Evolutionary conservation across 2,329 filamentous ascomycete genomes (phyloP), one percentile per base, ranked within the genome.

Genomic region (Cadophora sp.): DNA sequence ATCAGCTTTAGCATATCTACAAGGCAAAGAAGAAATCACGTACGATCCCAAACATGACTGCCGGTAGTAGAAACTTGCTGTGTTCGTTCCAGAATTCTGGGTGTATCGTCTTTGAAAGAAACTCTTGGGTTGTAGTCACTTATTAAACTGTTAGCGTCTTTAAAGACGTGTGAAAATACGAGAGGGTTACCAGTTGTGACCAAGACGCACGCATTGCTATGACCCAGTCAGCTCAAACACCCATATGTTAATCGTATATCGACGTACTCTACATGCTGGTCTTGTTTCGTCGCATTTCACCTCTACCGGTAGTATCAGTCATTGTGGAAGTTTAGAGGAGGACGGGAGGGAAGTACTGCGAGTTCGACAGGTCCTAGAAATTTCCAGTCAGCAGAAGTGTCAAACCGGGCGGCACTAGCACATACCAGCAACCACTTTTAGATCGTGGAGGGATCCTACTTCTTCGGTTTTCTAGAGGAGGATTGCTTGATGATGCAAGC

Each of bases 11-110:
- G 65, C 29, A 65, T 60, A n/a, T 5, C 40, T 12, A 16, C 6
- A 40, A 5, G 37, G 37, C 7, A 40, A 16, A 40, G 37, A 8
- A 40, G 6, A 40, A 5, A 8, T 40, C 3, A 65, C 84, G 78
- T 80, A 87, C 85, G 79, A 78, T 88, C 85, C 86, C 86, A 88
- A 48, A 88, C 82, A 53, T 79, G 75, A 71, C 83, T 87, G 19
- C 83, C 84, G 22, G 78, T 76, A 4, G 79, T 84, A 43, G 80
- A 83, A 55, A 87, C 82, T 72, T 85, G 81, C 60, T 80, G 77
- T 81, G 84, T 85, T 19, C 83, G 80, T 62, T 83, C 81, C 67
- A 83, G 81, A 40, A 85, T 80, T 62, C 83, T 80, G 40, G 79
- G 76, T 16, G 84, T 86, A 72, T 85, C 84, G 75, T 86, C 81